Base-by-base conservation (phyloP, 2,329 filamentous ascomycete genomes). In the Pseudocercospora vitis region DNA sequence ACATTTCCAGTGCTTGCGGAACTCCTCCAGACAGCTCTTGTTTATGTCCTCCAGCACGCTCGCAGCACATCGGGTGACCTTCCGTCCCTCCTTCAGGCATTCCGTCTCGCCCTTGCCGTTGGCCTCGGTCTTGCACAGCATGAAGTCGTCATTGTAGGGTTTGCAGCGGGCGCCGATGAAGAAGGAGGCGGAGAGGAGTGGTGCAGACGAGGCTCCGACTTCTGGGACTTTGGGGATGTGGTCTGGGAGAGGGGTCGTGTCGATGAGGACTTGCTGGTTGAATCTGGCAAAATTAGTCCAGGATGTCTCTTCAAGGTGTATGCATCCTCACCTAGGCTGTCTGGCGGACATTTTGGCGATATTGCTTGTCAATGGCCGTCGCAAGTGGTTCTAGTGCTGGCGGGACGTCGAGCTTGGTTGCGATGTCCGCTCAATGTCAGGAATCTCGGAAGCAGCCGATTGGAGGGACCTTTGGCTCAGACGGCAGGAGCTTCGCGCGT, bases 41-140 rank as follows among this genome's bases (percentile, higher is more conserved):
- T 96, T 97, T 78, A 99, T 86, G 72, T 99, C 94, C 68, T 92
- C 87, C 72, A 99, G 82, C 89, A 99, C 94, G 76, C 90, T 95
- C 65, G 88, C 86, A 55, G 94, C 94, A 79, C 94, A 99, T 77
- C 94, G 84, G 65, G 94, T 99, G 58, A 99, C 94, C 75, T 94
- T 89, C 73, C 94, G 84, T 53, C 94, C 94, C 78, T 99, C 94
- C 81, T 89, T 92, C 82, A 99, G 78, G 77, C 94, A 99, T 65
- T 96, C 89, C 60, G 95, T 75, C 80, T 99, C 94, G 73, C 91
- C 94, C 74, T 83, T 85, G 67, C 94, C 94, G 59, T 89, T 87
- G 68, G 90, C 86, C 77, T 96, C 91, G 65, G 84, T 89, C 86
- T 99, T 99, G 87, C 94, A 99, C 79, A 95, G 89, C 92, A 99